Evolutionary conservation across 192 early-diverging fungal species (phyloP), one percentile per base, ranked within the genome.

Genomic region (Entomortierella parvispora): DNA sequence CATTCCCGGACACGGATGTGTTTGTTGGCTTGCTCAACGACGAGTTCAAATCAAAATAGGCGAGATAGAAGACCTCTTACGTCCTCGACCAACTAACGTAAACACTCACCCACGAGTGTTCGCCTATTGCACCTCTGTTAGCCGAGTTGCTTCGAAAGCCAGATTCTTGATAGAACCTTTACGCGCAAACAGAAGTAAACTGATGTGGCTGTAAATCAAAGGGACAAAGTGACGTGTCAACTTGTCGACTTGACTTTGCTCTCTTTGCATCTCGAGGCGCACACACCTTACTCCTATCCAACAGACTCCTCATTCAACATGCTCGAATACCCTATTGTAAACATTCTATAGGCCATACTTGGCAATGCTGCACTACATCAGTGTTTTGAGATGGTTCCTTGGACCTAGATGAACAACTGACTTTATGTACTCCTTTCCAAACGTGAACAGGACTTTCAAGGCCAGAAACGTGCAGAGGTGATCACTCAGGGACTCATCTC

Each of bases 321-420:
- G 74, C 22, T 77, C 54, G 74, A 77, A 54, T 77, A 58, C 37
- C 74, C 68, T 31, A 77, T 77, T 25, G 74, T 77, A 77, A 46
- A 33, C n/a, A 29, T n/a, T n/a, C n/a, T n/a, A n/a, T n/a, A n/a
- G n/a, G n/a, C 20, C 7, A 12, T 12, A 10, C 28, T 22, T 26
- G 7, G 33, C 32, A 12, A 14, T 37, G 14, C 4, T 23, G 11
- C 10, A 2, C 14, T 18, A 14, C 40, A 12, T 25, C 43, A 44
- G 40, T 25, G 14, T 44, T 42, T 6, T 57, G 15, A n/a, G 7
- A 25, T 6, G 9, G 22, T 6, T 20, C n/a, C n/a, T n/a, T n/a
- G n/a, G n/a, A n/a, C n/a, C n/a, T n/a, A n/a, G n/a, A n/a, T n/a
- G n/a, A n/a, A n/a, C n/a, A n/a, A 34, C 5, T 55, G 22, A 58